Base-by-base conservation (phyloP, 768 basidiomycete species). In the Calocera cornea region DNA sequence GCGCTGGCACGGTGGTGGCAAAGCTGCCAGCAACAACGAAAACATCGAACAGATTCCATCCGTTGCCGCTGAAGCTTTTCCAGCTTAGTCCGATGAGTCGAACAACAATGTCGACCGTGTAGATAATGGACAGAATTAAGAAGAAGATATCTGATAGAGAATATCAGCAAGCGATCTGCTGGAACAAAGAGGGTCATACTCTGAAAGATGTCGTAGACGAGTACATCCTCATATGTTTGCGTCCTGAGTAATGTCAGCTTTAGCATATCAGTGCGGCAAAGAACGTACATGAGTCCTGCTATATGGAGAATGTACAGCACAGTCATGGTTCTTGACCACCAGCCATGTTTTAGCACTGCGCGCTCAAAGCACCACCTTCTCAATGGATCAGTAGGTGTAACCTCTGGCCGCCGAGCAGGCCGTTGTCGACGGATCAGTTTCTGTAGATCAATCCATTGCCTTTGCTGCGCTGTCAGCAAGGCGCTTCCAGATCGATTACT, bases 1-100 rank as follows among this genome's bases (percentile, higher is more conserved):
- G 83, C 2, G 83, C 83, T 24, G 89, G 78, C 33, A 95, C 74
- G 0, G 90, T 95, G 0, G 94, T 94, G 41, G 86, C 81, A 72
- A 95, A 86, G 71, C 88, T 90, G 5, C 95, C 95, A 1, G 78
- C 79, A 19, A 92, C 86, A 29, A 90, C 87, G 16, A 91, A 72
- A 47, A 94, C 77, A 71, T 97, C 95, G 76, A 95, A 97, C 0
- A 93, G 72, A 74, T 95, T 97, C 95, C 95, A 97, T 5, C 94
- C 92, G 71, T 94, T 92, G 34, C 86, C 84, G n/a, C 83, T 82
- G 80, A 91, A 97, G 74, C 88, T 90, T 17, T 75, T 76, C 86
- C 87, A 88, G 1, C 95, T 94, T 1, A 97, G 82, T 1, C 95
- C 95, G 71, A 82, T 86, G 50, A 88, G 79, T n/a, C 93, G 86